Evolutionary conservation across 139 green algal genomes (phyloP).

Genomic region (Yamagishiella unicocca): DNA sequence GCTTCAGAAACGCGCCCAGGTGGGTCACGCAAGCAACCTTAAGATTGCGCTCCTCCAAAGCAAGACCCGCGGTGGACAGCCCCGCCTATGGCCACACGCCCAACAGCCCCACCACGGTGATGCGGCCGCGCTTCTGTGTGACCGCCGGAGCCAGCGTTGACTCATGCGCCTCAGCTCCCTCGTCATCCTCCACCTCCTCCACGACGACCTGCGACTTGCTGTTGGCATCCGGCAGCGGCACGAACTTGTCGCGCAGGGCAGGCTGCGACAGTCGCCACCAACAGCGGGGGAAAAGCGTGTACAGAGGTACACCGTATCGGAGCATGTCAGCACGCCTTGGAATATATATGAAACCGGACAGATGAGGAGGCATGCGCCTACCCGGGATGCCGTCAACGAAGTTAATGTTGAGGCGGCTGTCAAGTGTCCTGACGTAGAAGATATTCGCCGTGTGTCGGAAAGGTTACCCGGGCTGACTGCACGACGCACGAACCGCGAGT

Average conservation of each 20-base stretch:
- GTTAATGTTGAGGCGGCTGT: conserved; percentile 5
- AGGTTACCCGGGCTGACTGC: conserved; percentile 2
- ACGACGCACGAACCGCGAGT: not conserved
- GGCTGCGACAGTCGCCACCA: conserved; percentile 8
- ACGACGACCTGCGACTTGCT: conserved; percentile 20
- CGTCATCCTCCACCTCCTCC: conserved; percentile 16
- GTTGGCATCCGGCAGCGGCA: conserved; percentile 38
- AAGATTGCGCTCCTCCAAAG: no score
- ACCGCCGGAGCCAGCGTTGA: no score
- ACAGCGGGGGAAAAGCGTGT: no score
- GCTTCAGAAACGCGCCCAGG: no score
- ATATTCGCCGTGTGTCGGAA: not conserved
- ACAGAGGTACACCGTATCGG: no score
- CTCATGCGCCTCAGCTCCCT: not conserved
- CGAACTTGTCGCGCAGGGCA: conserved; percentile 23
- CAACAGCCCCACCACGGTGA: conserved; percentile 20
- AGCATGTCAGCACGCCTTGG: no score
- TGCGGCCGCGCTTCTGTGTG: conserved; percentile 28
- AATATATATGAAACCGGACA: no score
- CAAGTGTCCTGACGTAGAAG: not conserved
- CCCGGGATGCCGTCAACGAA: not conserved
- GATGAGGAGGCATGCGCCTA: conserved; percentile 5
- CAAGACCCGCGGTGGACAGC: no score
- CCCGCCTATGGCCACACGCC: no score
- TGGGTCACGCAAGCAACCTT: no score